phyloP scores from a whole-genome alignment of 179 eudicot genomes.

The Nepenthes alata region DNA sequence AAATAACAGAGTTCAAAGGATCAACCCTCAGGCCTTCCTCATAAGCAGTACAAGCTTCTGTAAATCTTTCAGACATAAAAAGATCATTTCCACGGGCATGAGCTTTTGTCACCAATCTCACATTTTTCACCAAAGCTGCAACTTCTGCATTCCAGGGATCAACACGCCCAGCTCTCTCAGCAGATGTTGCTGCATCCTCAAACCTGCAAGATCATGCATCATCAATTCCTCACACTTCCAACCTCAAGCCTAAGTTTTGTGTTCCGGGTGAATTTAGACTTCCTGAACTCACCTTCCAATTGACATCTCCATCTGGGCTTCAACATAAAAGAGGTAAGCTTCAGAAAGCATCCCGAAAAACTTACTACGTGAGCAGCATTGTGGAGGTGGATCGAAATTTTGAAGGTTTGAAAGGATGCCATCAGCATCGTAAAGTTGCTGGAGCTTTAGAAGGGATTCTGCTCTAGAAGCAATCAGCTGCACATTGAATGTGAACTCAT shows the following conservation, averaged over 20 bases:
- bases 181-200: conserved; percentile 54
- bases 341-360: conserved; percentile 71
- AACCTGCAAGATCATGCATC: conserved; percentile 61
- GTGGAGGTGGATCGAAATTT: conserved; percentile 27
- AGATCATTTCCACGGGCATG: conserved; percentile 87
- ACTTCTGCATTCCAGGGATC: conserved; percentile 58
- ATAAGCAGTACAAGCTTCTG: conserved; percentile 88
- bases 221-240: conserved; percentile 5
- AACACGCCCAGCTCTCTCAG: conserved; percentile 55
- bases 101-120: conserved; percentile 57
- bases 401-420: conserved; percentile 27
- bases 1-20: conserved; percentile 69
- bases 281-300: conserved; percentile 71
- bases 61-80: conserved; percentile 62
- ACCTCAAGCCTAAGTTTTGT: conserved; percentile 16
- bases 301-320: conserved; percentile 74
- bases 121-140: conserved; percentile 34
- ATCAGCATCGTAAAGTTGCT: conserved; percentile 45
- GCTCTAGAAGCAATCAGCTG: conserved; percentile 68
- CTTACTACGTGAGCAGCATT: conserved; percentile 36
- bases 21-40: conserved; percentile 80
- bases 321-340: conserved; percentile 63
- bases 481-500: conserved; percentile 1
- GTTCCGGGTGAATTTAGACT: conserved; percentile 11
- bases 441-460: conserved; percentile 70